Base-by-base conservation (phyloP, 2,329 filamentous ascomycete genomes). In the Phaeosphaeria sp. region DNA sequence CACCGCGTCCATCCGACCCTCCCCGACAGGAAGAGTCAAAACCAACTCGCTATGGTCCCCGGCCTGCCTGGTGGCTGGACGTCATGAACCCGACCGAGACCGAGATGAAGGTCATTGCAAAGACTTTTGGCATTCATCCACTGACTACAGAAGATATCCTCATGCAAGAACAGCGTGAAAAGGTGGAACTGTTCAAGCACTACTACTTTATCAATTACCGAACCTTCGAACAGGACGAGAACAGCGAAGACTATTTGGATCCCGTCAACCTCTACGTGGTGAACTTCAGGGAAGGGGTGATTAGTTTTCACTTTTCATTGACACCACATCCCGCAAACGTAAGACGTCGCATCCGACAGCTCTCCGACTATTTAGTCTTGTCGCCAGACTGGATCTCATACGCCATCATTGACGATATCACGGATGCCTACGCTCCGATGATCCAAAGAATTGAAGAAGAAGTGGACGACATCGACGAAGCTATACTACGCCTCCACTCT, bases 131-230 rank as follows among this genome's bases (percentile, higher is more conserved):
- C 17, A 97, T 99, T 59, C 95, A 99, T 79, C 93, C 95, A 0
- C 81, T 99, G 57, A 99, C 95, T 0, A 90, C 92, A 1, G 95
- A 99, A 77, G 95, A 99, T 74, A 97, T 99, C 69, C 90, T 98
- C 85, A 89, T 97, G 82, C 92, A 98, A 76, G 95, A 99, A 80
- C 91, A 93, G 42, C 93, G 95, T 21, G 95, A 99, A 74, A 99
- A 99, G 79, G 95, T 99, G 0, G 95, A 99, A 76, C 84, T 99
- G 1, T 99, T 99, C 82, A 89, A 92, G 33, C 91, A 96, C 75
- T 99, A 99, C 80, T 99, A 99, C 78, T 97, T 99, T 71, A 92
- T 99, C 79, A 98, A 97, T 76, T 99, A 99, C 77, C 91, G 95
- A 17, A 96, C 93, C 0, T 99, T 99, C 73, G 95, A 99, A 74